A percentile compares a stretch with the other conserved stretches of the same genome.
These are phyloP conservation scores for Lentinula boryana DNA, from an alignment of 768 basidiomycete genomes.

Conservation along the genomic window DNA sequence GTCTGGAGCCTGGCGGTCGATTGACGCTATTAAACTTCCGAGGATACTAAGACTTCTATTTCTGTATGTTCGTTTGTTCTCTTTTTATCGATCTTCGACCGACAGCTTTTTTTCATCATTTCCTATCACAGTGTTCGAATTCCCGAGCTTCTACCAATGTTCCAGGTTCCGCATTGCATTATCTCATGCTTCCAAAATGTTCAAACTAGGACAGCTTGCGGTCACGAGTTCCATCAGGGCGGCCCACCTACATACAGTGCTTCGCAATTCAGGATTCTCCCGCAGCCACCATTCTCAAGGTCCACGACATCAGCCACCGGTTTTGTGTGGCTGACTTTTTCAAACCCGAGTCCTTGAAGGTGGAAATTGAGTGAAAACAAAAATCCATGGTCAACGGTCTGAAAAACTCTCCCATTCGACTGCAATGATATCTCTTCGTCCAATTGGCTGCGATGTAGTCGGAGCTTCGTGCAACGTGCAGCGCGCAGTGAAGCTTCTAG, in stretches of 20 bases:
- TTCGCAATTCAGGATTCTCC: background rate
- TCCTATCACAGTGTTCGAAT: background rate
- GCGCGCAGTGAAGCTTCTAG: slow-evolving; percentile 3
- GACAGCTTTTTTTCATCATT: background rate
- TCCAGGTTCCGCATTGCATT: background rate
- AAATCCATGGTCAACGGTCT: background rate
- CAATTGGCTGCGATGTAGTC: slow-evolving; percentile 3
- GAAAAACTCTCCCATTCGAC: background rate
- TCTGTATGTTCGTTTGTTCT: slow-evolving; percentile 3
- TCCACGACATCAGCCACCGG: background rate
- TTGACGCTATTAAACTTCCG: background rate
- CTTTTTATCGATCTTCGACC: background rate
- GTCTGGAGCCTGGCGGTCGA: background rate
- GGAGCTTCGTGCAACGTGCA: slow-evolving; percentile 4
- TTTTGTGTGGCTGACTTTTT: background rate
- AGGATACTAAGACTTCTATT: background rate
- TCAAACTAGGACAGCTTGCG: background rate
- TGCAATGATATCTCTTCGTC: background rate
- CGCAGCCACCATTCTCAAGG: background rate
- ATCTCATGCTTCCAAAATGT: background rate
- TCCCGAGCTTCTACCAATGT: background rate
- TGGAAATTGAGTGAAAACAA: background rate
- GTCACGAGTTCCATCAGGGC: background rate
- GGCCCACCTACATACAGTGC: background rate
- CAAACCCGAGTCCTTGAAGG: background rate